These are phyloP conservation scores for Solanum tarijense DNA, from an alignment of 257 asterid species.

Conservation along the genomic window DNA sequence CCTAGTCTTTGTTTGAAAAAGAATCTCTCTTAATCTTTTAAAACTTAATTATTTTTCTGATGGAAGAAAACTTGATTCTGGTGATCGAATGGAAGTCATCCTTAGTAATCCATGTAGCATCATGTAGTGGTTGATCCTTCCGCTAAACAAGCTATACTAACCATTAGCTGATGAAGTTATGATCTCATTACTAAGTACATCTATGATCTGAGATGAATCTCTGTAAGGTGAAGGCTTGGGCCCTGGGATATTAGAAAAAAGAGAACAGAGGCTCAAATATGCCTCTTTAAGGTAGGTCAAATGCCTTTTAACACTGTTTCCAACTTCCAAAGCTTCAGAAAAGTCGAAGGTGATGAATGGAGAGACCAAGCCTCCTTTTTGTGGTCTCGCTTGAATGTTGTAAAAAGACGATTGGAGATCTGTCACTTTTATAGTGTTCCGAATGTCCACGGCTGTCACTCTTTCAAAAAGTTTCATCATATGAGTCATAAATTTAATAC, in stretches of 20 bases:
- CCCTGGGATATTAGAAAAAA: background rate
- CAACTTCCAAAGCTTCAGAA: background rate
- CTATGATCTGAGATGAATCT: background rate
- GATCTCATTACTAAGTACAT: background rate
- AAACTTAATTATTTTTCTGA: background rate
- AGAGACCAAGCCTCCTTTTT: background rate
- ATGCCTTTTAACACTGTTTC: background rate
- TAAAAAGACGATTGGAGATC: background rate
- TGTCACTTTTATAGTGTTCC: background rate
- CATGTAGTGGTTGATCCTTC: background rate
- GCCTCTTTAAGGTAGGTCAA: background rate
- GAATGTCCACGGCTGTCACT: background rate
- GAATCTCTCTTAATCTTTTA: background rate
- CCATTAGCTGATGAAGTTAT: background rate
- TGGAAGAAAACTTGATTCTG: background rate
- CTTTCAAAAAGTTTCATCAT: background rate
- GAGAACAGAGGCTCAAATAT: background rate
- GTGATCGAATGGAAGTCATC: background rate
- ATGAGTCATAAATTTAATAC: background rate
- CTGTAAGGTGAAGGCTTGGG: background rate
- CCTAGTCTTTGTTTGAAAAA: background rate
- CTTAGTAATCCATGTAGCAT: background rate
- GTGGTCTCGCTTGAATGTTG: background rate
- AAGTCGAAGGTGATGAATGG: background rate
- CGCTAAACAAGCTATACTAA: background rate